Conservation (phyloP, 2,329 filamentous ascomycete genomes). For the Fusarium brachygibbosum region DNA sequence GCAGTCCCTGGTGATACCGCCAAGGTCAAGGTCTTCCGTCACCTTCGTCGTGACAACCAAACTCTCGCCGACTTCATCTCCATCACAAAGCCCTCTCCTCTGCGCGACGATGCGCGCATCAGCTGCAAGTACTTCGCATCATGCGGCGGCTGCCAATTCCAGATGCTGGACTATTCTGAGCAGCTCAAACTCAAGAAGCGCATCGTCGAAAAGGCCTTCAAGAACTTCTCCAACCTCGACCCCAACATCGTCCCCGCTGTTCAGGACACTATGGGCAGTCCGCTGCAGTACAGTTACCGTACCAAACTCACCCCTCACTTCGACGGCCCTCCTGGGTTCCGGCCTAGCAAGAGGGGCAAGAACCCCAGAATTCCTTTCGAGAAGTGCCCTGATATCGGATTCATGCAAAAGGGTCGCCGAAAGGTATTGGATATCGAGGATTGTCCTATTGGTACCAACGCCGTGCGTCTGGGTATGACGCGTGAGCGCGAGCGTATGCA, state of each 20-base stretch:
- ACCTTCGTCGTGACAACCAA: conserved; percentile 75
- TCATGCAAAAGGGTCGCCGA: conserved; percentile 86
- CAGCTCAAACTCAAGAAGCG: conserved; percentile 87
- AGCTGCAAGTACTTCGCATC: conserved; percentile 87
- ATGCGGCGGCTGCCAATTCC: conserved; percentile 95
- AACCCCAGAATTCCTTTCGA: conserved; percentile 64
- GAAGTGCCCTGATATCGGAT: conserved; percentile 84
- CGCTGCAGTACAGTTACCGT: conserved; percentile 91
- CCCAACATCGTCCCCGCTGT: conserved; percentile 81
- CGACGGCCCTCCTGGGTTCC: conserved; percentile 75
- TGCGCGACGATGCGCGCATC: conserved; percentile 82
- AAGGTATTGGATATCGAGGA: conserved; percentile 94
- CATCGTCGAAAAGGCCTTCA: conserved; percentile 91
- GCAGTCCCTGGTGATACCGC: conserved; percentile 86
- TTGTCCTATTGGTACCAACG: conserved; percentile 92
- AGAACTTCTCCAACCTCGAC: conserved; percentile 88
- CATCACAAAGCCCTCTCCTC: conserved; percentile 77
- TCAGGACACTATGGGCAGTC: conserved; percentile 88
- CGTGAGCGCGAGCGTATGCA: conserved; percentile 83
- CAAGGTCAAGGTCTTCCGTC: conserved; percentile 82
- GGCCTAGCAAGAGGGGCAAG: conserved; percentile 64
- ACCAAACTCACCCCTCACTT: conserved; percentile 99
- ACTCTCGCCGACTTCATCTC: conserved; percentile 86
- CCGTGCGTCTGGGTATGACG: conserved; percentile 83
- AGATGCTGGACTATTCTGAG: conserved; percentile 92